Percentiles rank a stretch among this genome's conserved stretches.
These are phyloP conservation scores for Cinchona pubescens DNA, from an alignment of 257 asterid species.

Conservation along the genomic window DNA sequence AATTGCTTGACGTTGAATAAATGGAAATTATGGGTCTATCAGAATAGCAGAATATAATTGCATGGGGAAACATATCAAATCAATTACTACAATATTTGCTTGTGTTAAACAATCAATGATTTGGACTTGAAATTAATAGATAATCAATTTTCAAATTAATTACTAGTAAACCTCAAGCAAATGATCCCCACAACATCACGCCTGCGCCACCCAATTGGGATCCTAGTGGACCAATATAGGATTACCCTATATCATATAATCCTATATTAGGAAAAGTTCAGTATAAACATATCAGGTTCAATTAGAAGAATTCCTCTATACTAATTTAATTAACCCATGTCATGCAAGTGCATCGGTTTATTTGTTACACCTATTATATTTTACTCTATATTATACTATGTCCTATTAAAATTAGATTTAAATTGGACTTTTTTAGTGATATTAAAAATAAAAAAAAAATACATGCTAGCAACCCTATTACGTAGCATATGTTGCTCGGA, in stretches of 20 bases:
- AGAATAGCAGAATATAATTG: background rate
- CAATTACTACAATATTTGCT: constrained; percentile 18
- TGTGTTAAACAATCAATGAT: constrained; percentile 24
- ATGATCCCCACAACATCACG: constrained; percentile 34
- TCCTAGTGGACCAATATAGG: constrained; percentile 19
- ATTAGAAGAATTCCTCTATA: background rate
- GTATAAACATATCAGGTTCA: background rate
- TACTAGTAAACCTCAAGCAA: constrained; percentile 16
- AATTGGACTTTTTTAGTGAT: too few relatives aligned
- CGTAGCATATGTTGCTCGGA: too few relatives aligned
- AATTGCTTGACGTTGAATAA: background rate
- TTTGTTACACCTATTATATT: too few relatives aligned
- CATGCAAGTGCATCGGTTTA: too few relatives aligned
- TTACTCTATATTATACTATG: too few relatives aligned
- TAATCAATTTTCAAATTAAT: constrained; percentile 22
- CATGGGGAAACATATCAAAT: background rate
- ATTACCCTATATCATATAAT: background rate
- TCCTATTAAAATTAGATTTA: too few relatives aligned
- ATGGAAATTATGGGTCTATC: background rate
- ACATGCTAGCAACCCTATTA: too few relatives aligned
- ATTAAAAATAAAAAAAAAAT: too few relatives aligned
- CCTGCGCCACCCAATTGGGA: constrained; percentile 33
- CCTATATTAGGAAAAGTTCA: too few relatives aligned
- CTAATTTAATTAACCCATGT: background rate
- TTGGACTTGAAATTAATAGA: constrained; percentile 21